These are phyloP conservation scores for Syncephalis fuscata DNA, from an alignment of 371 early-diverging fungal species.

Conservation along the genomic window DNA sequence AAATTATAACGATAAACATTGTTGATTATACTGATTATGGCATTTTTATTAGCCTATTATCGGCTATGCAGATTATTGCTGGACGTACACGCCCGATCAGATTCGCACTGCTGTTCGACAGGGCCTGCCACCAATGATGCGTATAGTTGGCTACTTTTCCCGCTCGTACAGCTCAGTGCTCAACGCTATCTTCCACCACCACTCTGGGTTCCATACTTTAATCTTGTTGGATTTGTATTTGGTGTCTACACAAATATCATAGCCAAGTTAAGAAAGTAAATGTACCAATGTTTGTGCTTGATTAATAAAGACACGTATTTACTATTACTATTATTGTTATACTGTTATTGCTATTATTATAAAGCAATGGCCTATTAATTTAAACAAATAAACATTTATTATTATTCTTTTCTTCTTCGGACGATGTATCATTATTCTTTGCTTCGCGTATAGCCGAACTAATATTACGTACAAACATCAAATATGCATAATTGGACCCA, in stretches of 20 bases:
- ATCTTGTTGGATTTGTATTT: constrained; percentile 60
- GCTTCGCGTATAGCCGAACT: no score
- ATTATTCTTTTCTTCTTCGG: no score
- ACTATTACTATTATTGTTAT: constrained; percentile 2
- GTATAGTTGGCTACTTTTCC: constrained; percentile 71
- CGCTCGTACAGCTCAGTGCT: constrained; percentile 53
- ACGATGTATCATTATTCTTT: no score
- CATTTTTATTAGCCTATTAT: constrained; percentile 38
- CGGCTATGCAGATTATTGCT: constrained; percentile 66
- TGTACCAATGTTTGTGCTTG: no score
- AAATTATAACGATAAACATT: not conserved
- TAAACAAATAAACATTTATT: no score
- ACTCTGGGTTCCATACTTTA: constrained; percentile 86
- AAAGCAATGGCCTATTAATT: no score
- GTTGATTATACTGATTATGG: not conserved
- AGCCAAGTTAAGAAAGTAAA: constrained; percentile 28
- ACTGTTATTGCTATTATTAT: no score
- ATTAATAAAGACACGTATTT: constrained; percentile 18
- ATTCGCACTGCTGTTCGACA: constrained; percentile 29
- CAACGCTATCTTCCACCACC: constrained; percentile 53
- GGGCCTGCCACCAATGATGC: constrained; percentile 57
- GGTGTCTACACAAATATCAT: constrained; percentile 69
- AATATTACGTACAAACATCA: no score
- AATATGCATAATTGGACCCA: constrained; percentile 3
- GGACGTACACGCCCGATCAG: constrained; percentile 36